phyloP scores from a whole-genome alignment of 2,329 filamentous ascomycete genomes.

The Epichloe elymi region DNA sequence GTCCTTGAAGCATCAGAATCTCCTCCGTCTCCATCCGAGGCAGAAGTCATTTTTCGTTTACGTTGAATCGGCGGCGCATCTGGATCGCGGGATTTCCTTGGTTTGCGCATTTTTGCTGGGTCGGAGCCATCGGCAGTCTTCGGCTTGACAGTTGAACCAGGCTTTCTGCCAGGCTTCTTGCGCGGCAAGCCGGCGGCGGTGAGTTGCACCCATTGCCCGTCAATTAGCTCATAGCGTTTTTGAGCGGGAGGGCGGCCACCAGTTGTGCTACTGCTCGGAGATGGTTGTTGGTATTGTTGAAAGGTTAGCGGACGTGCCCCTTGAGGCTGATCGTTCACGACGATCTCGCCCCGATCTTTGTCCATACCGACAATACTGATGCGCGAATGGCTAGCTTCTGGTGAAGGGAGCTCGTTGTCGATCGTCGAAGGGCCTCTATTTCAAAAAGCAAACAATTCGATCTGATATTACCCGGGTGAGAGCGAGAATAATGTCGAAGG shows the following conservation, averaged over 20 bases:
- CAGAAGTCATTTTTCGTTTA: slow-evolving; percentile 38
- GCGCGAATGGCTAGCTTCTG: slow-evolving; percentile 10
- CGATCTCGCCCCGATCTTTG: slow-evolving; percentile 32
- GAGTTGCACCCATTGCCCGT: slow-evolving; percentile 32
- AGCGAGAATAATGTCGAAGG: not conserved
- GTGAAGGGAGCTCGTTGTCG: not conserved
- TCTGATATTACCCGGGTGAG: not conserved
- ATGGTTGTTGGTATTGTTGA: slow-evolving; percentile 13
- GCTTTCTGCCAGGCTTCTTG: slow-evolving; percentile 54
- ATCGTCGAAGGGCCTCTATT: slow-evolving; percentile 5
- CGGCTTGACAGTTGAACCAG: slow-evolving; percentile 39
- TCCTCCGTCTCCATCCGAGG: slow-evolving; percentile 22
- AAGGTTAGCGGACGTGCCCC: slow-evolving; percentile 14
- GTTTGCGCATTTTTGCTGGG: slow-evolving; percentile 36
- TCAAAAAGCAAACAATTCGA: not conserved
- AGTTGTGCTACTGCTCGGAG: slow-evolving; percentile 15
- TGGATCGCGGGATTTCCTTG: slow-evolving; percentile 45
- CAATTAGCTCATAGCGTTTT: slow-evolving; percentile 21
- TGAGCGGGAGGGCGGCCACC: slow-evolving; percentile 10
- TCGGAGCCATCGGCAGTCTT: slow-evolving; percentile 25
- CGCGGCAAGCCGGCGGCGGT: slow-evolving; percentile 45
- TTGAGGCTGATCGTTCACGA: slow-evolving; percentile 28
- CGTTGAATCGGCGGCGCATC: slow-evolving; percentile 41
- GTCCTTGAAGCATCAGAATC: slow-evolving; percentile 16
- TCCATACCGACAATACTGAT: slow-evolving; percentile 15